Conservation (phyloP, 2,329 filamentous ascomycete genomes). For the Pseudogymnoascus sp. region DNA sequence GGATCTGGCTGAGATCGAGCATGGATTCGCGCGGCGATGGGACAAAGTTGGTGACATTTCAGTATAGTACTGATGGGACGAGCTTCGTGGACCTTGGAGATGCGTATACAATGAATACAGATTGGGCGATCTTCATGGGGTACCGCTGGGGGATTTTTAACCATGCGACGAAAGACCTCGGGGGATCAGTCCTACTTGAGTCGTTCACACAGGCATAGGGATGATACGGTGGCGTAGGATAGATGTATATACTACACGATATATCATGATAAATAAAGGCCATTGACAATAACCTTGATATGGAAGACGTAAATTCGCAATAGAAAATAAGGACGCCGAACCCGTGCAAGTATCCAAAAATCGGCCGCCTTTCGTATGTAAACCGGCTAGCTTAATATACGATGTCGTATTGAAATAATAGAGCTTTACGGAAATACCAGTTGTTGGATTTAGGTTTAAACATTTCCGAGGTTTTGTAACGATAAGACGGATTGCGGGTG, state of each 20-base stretch:
- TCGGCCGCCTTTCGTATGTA: too few relatives aligned
- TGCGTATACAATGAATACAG: conserved; percentile 31
- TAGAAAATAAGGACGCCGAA: too few relatives aligned
- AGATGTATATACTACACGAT: neutral
- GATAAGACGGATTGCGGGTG: too few relatives aligned
- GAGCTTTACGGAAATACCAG: too few relatives aligned
- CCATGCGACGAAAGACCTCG: conserved; percentile 36
- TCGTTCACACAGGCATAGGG: conserved; percentile 18
- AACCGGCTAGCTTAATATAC: too few relatives aligned
- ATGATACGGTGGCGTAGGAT: neutral
- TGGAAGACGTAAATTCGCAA: too few relatives aligned
- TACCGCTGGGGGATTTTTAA: conserved; percentile 44
- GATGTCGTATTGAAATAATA: too few relatives aligned
- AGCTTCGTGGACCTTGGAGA: conserved; percentile 30
- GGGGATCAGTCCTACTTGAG: conserved; percentile 29
- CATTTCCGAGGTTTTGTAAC: too few relatives aligned
- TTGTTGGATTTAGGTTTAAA: too few relatives aligned
- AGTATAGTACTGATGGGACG: conserved; percentile 38
- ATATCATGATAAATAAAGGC: neutral
- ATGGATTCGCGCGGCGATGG: conserved; percentile 30
- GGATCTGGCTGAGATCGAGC: conserved; percentile 33
- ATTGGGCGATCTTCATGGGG: conserved; percentile 41
- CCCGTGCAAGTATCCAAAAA: neutral
- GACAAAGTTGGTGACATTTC: conserved; percentile 29
- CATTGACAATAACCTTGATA: neutral